Conservation (phyloP, 1,284 basidiomycete genomes). For the Melanopsichium pennsylvanicum region DNA sequence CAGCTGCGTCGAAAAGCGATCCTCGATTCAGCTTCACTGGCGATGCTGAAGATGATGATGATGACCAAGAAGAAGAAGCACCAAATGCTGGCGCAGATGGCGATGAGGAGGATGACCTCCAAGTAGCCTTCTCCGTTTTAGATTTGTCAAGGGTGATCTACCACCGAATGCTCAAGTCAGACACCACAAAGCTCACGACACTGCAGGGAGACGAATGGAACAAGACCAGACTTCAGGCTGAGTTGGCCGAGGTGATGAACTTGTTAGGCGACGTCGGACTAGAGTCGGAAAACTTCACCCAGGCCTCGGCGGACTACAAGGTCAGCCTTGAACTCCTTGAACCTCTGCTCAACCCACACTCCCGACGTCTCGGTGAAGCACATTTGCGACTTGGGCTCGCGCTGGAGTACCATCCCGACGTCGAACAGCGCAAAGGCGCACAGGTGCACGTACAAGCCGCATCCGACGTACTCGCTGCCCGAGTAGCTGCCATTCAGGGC, state of each 20-base stretch:
- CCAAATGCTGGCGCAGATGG: slow-evolving; percentile 31
- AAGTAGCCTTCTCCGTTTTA: slow-evolving; percentile 58
- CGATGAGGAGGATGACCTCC: slow-evolving; percentile 60
- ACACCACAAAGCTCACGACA: slow-evolving; percentile 30
- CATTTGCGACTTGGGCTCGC: slow-evolving; percentile 62
- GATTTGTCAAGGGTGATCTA: slow-evolving; percentile 61
- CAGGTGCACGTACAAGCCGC: slow-evolving; percentile 52
- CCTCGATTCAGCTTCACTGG: slow-evolving; percentile 57
- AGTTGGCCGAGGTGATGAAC: slow-evolving; percentile 63
- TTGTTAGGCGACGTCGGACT: slow-evolving; percentile 63
- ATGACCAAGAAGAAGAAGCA: slow-evolving; percentile 49
- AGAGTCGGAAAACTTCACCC: slow-evolving; percentile 64
- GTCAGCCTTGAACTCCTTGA: slow-evolving; percentile 46
- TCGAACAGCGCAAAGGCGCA: slow-evolving; percentile 42
- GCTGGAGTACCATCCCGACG: slow-evolving; percentile 61
- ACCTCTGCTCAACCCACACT: slow-evolving; percentile 53
- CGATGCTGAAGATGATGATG: slow-evolving; percentile 56
- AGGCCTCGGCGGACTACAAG: slow-evolving; percentile 60
- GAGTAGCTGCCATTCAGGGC: slow-evolving; percentile 42
- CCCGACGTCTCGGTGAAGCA: slow-evolving; percentile 61
- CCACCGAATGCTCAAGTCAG: slow-evolving; percentile 43
- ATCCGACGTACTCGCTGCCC: slow-evolving; percentile 34
- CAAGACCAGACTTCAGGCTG: slow-evolving; percentile 40
- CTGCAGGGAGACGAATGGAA: slow-evolving; percentile 48
- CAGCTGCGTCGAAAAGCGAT: slow-evolving; percentile 31